These are phyloP conservation scores for Sclerotinia sclerotiorum DNA, from an alignment of 2,329 filamentous ascomycete species.

Conservation along the genomic window DNA sequence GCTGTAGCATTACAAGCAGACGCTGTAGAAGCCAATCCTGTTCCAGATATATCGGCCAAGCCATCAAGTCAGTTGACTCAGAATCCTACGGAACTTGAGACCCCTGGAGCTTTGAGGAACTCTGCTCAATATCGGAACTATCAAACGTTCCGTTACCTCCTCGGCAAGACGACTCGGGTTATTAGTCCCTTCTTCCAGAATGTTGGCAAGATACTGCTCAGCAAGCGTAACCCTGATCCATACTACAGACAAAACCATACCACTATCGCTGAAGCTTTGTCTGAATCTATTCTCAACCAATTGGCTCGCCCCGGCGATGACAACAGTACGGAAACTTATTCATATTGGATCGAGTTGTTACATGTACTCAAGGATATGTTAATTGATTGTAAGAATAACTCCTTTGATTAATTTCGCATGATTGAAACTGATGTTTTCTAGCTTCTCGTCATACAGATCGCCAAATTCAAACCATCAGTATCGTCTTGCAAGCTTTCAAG, in stretches of 20 bases:
- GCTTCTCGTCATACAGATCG: conserved; percentile 38
- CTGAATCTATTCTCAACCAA: conserved; percentile 67
- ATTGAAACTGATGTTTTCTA: conserved; percentile 18
- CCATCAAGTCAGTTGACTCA: background rate
- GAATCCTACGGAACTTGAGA: conserved; percentile 55
- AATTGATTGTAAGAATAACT: conserved; percentile 57
- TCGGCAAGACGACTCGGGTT: conserved; percentile 75
- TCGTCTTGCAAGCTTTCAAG: conserved; percentile 85
- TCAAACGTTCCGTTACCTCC: conserved; percentile 70
- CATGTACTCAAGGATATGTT: conserved; percentile 76
- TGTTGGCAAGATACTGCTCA: conserved; percentile 77
- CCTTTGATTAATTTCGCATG: conserved; percentile 20
- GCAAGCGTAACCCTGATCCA: conserved; percentile 69
- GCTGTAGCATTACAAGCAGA: background rate
- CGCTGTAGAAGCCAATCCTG: background rate
- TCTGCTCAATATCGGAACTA: conserved; percentile 67
- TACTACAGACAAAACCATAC: conserved; percentile 56
- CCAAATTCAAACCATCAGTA: conserved; percentile 59
- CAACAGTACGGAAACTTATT: conserved; percentile 63
- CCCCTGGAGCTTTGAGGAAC: conserved; percentile 57
- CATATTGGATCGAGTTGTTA: conserved; percentile 80
- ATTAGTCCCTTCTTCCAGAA: conserved; percentile 85
- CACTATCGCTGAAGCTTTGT: conserved; percentile 64
- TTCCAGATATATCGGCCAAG: background rate
- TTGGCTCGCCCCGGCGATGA: conserved; percentile 49